Evolutionary conservation across 2,329 filamentous ascomycete species (phyloP).

Genomic region (Pseudocercospora cruenta): DNA sequence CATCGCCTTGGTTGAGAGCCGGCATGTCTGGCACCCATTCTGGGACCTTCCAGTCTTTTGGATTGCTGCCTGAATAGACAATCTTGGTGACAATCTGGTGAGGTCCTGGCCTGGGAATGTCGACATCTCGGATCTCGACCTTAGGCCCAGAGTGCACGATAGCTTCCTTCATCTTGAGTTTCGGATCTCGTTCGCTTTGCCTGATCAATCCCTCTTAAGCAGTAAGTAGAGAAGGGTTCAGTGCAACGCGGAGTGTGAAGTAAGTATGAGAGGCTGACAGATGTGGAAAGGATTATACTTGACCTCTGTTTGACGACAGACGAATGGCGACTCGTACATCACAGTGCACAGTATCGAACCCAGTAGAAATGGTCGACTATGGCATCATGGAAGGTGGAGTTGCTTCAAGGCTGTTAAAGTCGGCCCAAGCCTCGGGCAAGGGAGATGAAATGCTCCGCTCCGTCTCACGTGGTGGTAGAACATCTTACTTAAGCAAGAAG

Average conservation of each 20-base stretch:
- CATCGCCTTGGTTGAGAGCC: conserved; percentile 39
- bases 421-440: background rate
- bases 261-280: conserved; percentile 9
- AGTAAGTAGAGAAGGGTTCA: background rate
- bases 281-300: conserved; percentile 16
- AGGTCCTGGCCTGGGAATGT: conserved; percentile 45
- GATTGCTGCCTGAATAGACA: conserved; percentile 38
- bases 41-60: conserved; percentile 38
- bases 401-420: background rate
- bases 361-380: background rate
- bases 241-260: background rate
- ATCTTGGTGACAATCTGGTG: conserved; percentile 40
- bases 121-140: conserved; percentile 44
- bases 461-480: background rate
- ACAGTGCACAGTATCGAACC: background rate
- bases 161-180: conserved; percentile 42
- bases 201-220: background rate
- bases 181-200: background rate
- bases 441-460: background rate
- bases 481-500: background rate
- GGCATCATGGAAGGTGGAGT: conserved; percentile 1
- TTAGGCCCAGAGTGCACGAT: conserved; percentile 39
- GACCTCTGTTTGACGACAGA: conserved; percentile 18
- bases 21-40: conserved; percentile 23
- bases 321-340: background rate